Conservation (phyloP, 257 asterid genomes). For the Knoxia roxburghii region DNA sequence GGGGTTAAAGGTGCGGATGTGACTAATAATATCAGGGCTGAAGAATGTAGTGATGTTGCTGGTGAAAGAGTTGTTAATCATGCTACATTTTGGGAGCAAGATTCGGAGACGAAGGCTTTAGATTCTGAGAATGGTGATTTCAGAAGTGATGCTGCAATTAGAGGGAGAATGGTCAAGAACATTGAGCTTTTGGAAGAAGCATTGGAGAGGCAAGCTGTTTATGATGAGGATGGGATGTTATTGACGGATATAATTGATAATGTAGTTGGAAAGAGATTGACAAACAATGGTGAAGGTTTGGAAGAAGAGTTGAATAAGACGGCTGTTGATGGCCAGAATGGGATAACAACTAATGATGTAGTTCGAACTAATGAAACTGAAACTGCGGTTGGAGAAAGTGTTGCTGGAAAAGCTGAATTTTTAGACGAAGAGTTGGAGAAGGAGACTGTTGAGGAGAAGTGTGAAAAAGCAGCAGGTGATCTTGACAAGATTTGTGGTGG, state of each 20-base stretch:
- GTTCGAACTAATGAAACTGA: background rate
- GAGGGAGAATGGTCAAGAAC: background rate
- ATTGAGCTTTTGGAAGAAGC: background rate
- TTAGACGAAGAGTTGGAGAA: conserved; percentile 11
- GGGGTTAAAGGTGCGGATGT: conserved; percentile 14
- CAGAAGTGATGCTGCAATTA: background rate
- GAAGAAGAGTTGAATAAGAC: conserved; percentile 12
- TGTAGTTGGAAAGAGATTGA: background rate
- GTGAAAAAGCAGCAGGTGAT: background rate
- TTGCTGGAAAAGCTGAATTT: no score
- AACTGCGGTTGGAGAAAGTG: background rate
- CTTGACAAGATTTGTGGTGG: background rate
- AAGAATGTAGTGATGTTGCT: conserved; percentile 7
- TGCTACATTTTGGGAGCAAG: background rate
- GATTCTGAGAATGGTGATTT: background rate
- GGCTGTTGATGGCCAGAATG: background rate
- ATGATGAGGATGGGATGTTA: background rate
- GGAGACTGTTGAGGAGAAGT: conserved; percentile 1
- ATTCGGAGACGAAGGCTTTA: background rate
- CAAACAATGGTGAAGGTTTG: background rate
- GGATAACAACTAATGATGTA: background rate
- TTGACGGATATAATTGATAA: background rate
- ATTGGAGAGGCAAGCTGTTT: conserved; percentile 5
- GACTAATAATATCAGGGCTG: background rate
- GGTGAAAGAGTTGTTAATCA: background rate